Base-by-base conservation (phyloP, 2,329 filamentous ascomycete species). In the Tolypocladium pustulatum region DNA sequence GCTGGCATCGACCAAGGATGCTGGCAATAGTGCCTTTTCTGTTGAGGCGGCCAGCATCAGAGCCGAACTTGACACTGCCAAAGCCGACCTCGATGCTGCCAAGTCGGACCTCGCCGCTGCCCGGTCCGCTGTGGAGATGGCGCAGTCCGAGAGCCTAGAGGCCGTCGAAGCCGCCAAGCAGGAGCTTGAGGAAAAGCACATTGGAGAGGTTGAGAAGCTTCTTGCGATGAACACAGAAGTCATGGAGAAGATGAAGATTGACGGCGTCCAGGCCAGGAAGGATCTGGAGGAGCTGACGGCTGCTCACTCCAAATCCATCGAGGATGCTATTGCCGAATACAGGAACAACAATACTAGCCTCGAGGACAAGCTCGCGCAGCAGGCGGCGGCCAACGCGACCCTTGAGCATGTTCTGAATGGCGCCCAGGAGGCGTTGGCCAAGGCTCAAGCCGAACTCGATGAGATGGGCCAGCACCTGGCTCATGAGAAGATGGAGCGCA, bases 401-500 rank as follows among this genome's bases (percentile, higher is more conserved):
- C 66, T 75, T 22, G 63, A 77, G 57, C 60, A 69, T 15, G 67
- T 73, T 25, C 65, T 80, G 43, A 63, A 69, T 61, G 62, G 67
- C 36, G 69, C 77, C 32, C 75, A 78, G 63, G 72, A 74, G 40
- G 71, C 76, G 25, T 70, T 82, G 20, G 70, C 68, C 56, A 77
- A 78, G 66, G 68, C 75, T 2, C 72, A 81, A 62, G 70, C 73
- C 34, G 82, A 85, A 63, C 68, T 75, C 37, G 75, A 77, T 62
- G 74, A 77, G 30, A 69, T 84, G 61, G 76, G 77, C 58, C 78
- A 79, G 64, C 76, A 80, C 64, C 78, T 85, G 49, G 82, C 80
- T 2, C 75, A 79, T 55, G 81, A 81, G 63, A 85, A 85, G 75
- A 83, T 84, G 74, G 79, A 80, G 58, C 82, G 82, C 61, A 80